Evolutionary conservation across 257 asterid genomes (phyloP).

Genomic region (Vinca minor): DNA sequence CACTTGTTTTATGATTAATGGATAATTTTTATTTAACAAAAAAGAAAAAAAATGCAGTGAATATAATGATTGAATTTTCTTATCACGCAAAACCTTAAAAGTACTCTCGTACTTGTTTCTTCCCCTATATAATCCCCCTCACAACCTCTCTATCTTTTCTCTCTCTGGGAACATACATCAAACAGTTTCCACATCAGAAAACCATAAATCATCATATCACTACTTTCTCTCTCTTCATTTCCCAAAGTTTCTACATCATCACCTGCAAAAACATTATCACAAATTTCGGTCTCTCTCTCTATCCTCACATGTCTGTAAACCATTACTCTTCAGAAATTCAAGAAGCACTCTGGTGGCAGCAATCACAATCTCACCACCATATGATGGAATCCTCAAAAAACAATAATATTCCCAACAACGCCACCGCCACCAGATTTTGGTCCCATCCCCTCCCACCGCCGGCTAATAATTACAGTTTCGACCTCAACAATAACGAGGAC

Average conservation of each 20-base stretch:
- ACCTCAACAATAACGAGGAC: slow-evolving; percentile 51
- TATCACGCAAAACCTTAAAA: slow-evolving; percentile 66
- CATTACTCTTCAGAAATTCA: slow-evolving; percentile 44
- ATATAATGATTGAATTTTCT: slow-evolving; percentile 58
- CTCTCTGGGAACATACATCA: background rate
- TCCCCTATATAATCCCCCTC: background rate
- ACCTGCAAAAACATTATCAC: no score
- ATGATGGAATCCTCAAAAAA: slow-evolving; percentile 33
- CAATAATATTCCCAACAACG: no score
- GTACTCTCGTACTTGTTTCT: slow-evolving; percentile 29
- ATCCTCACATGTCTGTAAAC: slow-evolving; percentile 49
- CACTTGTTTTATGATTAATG: no score
- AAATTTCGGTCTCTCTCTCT: background rate
- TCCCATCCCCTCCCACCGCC: slow-evolving; percentile 10
- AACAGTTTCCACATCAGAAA: slow-evolving; percentile 22
- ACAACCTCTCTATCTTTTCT: slow-evolving; percentile 15
- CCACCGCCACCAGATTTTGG: background rate
- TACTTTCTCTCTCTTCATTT: no score
- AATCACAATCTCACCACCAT: slow-evolving; percentile 19
- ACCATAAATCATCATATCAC: no score
- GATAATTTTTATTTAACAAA: no score
- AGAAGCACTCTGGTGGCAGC: slow-evolving; percentile 48
- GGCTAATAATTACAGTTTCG: slow-evolving; percentile 26
- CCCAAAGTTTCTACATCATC: no score
- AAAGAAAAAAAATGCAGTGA: slow-evolving; percentile 34